Conservation (phyloP, 139 green algal genomes). For the Edaphochlamys debaryana region DNA sequence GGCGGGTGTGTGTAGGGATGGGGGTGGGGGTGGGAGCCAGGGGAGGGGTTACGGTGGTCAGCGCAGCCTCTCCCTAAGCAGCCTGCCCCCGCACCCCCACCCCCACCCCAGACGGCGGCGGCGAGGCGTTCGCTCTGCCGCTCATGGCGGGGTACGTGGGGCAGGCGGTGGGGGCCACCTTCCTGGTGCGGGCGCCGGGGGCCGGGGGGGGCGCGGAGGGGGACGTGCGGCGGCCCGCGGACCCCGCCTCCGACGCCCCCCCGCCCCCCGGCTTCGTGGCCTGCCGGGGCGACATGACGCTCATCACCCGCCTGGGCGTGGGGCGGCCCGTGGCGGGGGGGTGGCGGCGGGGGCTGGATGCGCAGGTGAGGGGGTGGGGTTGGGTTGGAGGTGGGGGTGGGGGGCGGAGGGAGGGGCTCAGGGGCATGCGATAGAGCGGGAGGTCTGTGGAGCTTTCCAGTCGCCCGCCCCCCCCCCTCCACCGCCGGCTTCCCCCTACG, state of each 20-base stretch:
- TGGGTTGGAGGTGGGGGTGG: not conserved
- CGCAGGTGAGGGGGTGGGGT: not conserved
- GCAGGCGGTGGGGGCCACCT: not conserved
- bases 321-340: slow-evolving; percentile 12
- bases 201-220: not conserved
- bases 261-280: not conserved
- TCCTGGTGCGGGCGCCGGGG: not conserved
- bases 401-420: not conserved
- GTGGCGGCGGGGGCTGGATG: slow-evolving; percentile 6
- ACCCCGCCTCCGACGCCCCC: too few species aligned
- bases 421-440: not conserved
- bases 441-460: too few species aligned
- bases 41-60: not conserved
- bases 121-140: slow-evolving; percentile 18
- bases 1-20: not conserved
- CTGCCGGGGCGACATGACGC: not conserved
- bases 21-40: not conserved
- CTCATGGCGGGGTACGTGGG: slow-evolving; percentile 27
- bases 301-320: not conserved
- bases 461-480: too few species aligned
- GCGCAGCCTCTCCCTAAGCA: not conserved
- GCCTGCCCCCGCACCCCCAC: not conserved
- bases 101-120: not conserved
- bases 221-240: not conserved
- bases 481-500: too few species aligned